Base-by-base conservation (phyloP, 495 filamentous ascomycete genomes). In the Hypoxylon subgilvum region DNA sequence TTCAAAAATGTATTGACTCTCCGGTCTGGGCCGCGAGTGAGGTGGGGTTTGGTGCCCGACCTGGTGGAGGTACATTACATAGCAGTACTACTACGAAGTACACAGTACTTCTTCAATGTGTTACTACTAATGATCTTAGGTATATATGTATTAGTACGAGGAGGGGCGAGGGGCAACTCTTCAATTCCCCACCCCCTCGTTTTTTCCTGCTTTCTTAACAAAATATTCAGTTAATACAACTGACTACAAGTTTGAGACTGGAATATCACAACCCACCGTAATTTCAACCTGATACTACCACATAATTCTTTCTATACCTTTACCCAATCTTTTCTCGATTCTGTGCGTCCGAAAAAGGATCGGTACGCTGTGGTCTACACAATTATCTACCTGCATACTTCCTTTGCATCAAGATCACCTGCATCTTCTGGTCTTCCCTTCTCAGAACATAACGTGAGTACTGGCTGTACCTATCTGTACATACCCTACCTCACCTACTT, bases 211-310 rank as follows among this genome's bases (percentile, higher is more conserved):
- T n/a, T n/a, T n/a, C n/a, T n/a, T n/a, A n/a, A n/a, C n/a, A n/a
- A n/a, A n/a, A n/a, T n/a, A 50, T 54, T 61, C 49, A 43, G 46
- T 4, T 27, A 27, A 4, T 27, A 27, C 8, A 8, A 8, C 23
- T 8, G 23, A 27, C 23, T 27, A 27, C n/a, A n/a, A n/a, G n/a
- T n/a, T n/a, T n/a, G n/a, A n/a, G n/a, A n/a, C n/a, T n/a, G 22
- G 42, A 41, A 32, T 41, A 52, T 52, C 48, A 48, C 57, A 61
- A 61, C 43, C n/a, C 38, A 31, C 30, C 48, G 52, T 34, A 35
- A 59, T 61, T 61, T 61, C 57, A 61, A 61, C 57, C 57, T 54
- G 41, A 61, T 55, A 61, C 52, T 36, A 55, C 34, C 13, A 42
- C 25, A 10, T 30, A 27, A 27, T 27, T 27, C 23, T n/a, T n/a